Conservation (phyloP, 768 basidiomycete species). For the Collybia sp. region DNA sequence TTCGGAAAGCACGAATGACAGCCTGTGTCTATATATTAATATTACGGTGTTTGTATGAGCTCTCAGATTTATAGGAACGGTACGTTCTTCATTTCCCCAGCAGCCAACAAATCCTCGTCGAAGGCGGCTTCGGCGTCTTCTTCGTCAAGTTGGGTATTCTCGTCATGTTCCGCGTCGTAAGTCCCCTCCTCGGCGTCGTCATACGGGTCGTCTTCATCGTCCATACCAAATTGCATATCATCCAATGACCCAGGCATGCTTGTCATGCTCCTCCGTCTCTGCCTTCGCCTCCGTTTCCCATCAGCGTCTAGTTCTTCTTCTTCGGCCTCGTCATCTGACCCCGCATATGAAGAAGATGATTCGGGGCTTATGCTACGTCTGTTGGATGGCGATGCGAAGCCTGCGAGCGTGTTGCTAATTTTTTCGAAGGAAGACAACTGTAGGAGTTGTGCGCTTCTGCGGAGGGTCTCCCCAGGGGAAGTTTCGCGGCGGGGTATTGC, state of each 20-base stretch:
- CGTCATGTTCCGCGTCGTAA: conserved; percentile 25
- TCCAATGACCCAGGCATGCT: conserved; percentile 88
- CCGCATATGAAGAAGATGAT: conserved; percentile 48
- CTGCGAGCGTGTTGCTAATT: conserved; percentile 52
- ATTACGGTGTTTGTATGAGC: too few relatives aligned
- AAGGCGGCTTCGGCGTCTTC: conserved; percentile 70
- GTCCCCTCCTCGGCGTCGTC: conserved; percentile 18
- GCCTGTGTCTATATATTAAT: not conserved
- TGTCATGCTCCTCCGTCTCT: conserved; percentile 60
- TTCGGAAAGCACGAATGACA: not conserved
- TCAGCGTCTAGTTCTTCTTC: conserved; percentile 37
- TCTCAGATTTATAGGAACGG: conserved; percentile 45
- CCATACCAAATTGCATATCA: conserved; percentile 51
- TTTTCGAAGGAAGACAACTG: conserved; percentile 79
- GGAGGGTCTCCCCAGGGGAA: conserved; percentile 19
- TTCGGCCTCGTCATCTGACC: conserved; percentile 53
- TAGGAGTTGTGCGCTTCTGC: conserved; percentile 43
- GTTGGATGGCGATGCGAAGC: conserved; percentile 36
- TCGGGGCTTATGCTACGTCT: conserved; percentile 48
- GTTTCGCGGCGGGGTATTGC: conserved; percentile 18
- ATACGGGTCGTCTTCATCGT: conserved; percentile 31
- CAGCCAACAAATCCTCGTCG: conserved; percentile 75
- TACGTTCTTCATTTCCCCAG: conserved; percentile 81
- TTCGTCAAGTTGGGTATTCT: conserved; percentile 35
- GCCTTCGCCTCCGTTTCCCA: conserved; percentile 31